Conservation (phyloP, 2,329 filamentous ascomycete genomes). For the Beauveria bassiana region DNA sequence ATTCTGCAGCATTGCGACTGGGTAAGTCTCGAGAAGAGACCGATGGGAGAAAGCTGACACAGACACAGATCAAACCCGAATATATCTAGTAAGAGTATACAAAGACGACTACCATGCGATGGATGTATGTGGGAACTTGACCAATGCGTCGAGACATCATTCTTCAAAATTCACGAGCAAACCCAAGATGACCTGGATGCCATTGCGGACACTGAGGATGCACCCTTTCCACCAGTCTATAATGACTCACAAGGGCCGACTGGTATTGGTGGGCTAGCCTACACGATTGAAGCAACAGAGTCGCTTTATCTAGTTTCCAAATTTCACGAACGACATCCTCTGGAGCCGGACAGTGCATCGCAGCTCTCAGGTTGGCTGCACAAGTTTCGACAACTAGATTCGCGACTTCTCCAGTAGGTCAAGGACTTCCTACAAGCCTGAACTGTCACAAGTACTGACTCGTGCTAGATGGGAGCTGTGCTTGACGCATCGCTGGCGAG, state of each 20-base stretch:
- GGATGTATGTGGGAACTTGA: slow-evolving; percentile 30
- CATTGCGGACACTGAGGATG: slow-evolving; percentile 20
- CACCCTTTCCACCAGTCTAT: slow-evolving; percentile 9
- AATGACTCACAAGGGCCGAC: not conserved
- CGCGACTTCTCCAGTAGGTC: slow-evolving; percentile 32
- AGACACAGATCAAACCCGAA: slow-evolving; percentile 23
- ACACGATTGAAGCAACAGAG: slow-evolving; percentile 38
- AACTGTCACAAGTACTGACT: not conserved
- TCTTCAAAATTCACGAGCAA: slow-evolving; percentile 16
- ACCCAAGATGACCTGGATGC: slow-evolving; percentile 19
- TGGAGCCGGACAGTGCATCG: slow-evolving; percentile 28
- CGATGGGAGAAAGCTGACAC: slow-evolving; percentile 17
- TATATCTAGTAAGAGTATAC: slow-evolving; percentile 11
- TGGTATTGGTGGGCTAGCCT: slow-evolving; percentile 32
- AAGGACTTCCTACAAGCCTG: not conserved
- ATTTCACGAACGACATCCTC: slow-evolving; percentile 33
- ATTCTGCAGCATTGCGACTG: slow-evolving; percentile 33
- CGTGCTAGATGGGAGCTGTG: slow-evolving; percentile 34
- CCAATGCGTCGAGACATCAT: slow-evolving; percentile 24
- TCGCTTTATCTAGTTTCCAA: slow-evolving; percentile 33
- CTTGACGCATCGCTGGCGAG: slow-evolving; percentile 34
- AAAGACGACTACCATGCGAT: slow-evolving; percentile 30
- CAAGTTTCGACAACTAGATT: slow-evolving; percentile 37
- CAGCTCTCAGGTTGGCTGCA: slow-evolving; percentile 34
- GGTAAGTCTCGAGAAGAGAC: slow-evolving; percentile 20